These are phyloP conservation scores for Pseudogymnoascus sp. DNA, from an alignment of 2,329 filamentous ascomycete species.

Conservation along the genomic window DNA sequence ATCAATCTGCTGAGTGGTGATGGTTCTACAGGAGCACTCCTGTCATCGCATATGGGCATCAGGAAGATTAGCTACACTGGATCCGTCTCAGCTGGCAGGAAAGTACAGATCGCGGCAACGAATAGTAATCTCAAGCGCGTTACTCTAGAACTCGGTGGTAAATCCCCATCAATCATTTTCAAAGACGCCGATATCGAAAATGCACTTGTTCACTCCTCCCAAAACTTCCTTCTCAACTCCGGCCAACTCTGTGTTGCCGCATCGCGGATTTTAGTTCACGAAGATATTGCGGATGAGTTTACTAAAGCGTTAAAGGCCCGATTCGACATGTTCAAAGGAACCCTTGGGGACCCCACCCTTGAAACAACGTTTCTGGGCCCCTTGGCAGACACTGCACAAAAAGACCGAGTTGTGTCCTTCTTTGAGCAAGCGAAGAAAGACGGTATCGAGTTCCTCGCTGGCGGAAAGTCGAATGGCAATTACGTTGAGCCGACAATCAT, in stretches of 20 bases:
- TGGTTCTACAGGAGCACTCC: conserved; percentile 44
- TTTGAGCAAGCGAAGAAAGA: conserved; percentile 49
- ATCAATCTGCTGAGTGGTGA: conserved; percentile 49
- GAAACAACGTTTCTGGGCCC: conserved; percentile 46
- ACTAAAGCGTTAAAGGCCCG: conserved; percentile 44
- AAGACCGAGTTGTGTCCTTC: conserved; percentile 55
- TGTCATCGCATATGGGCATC: conserved; percentile 45
- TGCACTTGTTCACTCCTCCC: conserved; percentile 44
- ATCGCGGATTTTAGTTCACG: conserved; percentile 57
- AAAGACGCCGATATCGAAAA: conserved; percentile 54
- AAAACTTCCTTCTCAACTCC: conserved; percentile 39
- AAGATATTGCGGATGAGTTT: conserved; percentile 52
- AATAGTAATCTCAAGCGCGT: conserved; percentile 55
- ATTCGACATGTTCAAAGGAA: conserved; percentile 47
- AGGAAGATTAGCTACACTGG: conserved; percentile 57
- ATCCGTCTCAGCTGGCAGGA: conserved; percentile 48
- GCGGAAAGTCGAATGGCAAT: conserved; percentile 49
- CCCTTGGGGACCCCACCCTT: conserved; percentile 58
- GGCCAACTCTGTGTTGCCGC: conserved; percentile 58
- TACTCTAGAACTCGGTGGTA: conserved; percentile 55
- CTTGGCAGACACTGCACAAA: conserved; percentile 41
- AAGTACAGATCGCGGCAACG: conserved; percentile 43
- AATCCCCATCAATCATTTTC: conserved; percentile 57
- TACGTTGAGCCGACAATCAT: conserved; percentile 65
- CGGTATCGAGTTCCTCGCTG: conserved; percentile 47